Evolutionary conservation across 2,329 filamentous ascomycete species (phyloP).

Genomic region (Elsinoe perseae): DNA sequence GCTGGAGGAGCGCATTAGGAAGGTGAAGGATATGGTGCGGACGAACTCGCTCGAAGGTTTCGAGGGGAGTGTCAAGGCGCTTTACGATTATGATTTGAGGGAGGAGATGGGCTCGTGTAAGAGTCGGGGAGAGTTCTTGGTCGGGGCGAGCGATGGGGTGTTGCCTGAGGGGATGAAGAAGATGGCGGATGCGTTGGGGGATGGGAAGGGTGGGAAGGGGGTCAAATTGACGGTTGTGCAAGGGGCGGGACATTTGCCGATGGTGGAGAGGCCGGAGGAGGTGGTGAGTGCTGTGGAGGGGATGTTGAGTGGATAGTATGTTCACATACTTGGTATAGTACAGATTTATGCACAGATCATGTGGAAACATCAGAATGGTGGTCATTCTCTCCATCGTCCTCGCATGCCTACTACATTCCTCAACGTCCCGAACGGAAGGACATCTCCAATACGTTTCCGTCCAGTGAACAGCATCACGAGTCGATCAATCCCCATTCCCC

Average conservation of each 20-base stretch:
- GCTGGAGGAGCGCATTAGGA: conserved; percentile 44
- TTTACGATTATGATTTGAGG: conserved; percentile 64
- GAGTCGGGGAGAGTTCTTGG: conserved; percentile 60
- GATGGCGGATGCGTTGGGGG: conserved; percentile 55
- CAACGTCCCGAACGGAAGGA: conserved; percentile 80
- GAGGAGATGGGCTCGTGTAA: conserved; percentile 46
- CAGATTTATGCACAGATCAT: neutral
- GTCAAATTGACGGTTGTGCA: conserved; percentile 59
- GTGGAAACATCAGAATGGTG: neutral
- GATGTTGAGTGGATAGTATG: conserved; percentile 40
- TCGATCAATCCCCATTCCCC: conserved; percentile 89
- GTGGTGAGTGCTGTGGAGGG: conserved; percentile 57
- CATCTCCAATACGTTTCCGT: conserved; percentile 70
- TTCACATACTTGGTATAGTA: too few relatives aligned
- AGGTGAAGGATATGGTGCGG: conserved; percentile 61
- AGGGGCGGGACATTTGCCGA: conserved; percentile 70
- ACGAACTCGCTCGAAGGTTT: conserved; percentile 65
- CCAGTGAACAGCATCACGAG: conserved; percentile 87
- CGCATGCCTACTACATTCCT: conserved; percentile 46
- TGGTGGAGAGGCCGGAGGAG: conserved; percentile 64
- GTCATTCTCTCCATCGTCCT: conserved; percentile 17
- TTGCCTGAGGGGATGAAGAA: conserved; percentile 73
- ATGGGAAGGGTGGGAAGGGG: conserved; percentile 30
- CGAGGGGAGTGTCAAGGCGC: conserved; percentile 56
- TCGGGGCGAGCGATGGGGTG: conserved; percentile 65